phyloP scores from a whole-genome alignment of 2,329 filamentous ascomycete species.

The Ceratocystis alfenasii region DNA sequence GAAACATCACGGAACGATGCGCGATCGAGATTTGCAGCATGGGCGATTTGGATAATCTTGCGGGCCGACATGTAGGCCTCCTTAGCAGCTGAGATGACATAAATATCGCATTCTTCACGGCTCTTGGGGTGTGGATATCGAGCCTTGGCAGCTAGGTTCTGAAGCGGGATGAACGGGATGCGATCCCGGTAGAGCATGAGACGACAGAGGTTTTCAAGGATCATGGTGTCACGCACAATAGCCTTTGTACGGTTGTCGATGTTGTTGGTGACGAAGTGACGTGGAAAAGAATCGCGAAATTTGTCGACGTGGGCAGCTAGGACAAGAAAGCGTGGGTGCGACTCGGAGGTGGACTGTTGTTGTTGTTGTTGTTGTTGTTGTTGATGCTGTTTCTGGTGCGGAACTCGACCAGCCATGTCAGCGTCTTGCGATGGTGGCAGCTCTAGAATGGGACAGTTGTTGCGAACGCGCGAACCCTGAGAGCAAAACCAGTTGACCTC shows the following conservation, averaged over 20 bases:
- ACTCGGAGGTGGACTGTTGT: not conserved
- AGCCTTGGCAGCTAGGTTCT: not conserved
- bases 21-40: not conserved
- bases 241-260: conserved; percentile 1
- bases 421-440: not conserved
- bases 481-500: conserved; percentile 18
- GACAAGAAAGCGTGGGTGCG: conserved; percentile 1
- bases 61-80: conserved; percentile 2
- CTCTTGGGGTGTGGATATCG: not conserved
- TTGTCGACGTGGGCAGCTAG: conserved; percentile 6
- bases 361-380: not conserved
- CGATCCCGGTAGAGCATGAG: conserved; percentile 13
- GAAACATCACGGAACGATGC: not conserved
- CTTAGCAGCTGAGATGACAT: not conserved
- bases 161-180: conserved; percentile 2
- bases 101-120: not conserved
- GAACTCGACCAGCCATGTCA: not conserved
- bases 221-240: not conserved
- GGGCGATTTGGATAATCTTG: not conserved
- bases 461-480: not conserved
- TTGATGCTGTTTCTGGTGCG: not conserved
- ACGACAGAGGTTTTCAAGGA: not conserved
- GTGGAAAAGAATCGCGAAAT: not conserved
- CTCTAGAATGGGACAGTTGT: not conserved
- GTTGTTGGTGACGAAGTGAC: not conserved